Percentiles rank a stretch among this genome's conserved stretches.
Evolutionary conservation across 1,139 yeast species (phyloP).

Genomic region (Hansenula sp.): DNA sequence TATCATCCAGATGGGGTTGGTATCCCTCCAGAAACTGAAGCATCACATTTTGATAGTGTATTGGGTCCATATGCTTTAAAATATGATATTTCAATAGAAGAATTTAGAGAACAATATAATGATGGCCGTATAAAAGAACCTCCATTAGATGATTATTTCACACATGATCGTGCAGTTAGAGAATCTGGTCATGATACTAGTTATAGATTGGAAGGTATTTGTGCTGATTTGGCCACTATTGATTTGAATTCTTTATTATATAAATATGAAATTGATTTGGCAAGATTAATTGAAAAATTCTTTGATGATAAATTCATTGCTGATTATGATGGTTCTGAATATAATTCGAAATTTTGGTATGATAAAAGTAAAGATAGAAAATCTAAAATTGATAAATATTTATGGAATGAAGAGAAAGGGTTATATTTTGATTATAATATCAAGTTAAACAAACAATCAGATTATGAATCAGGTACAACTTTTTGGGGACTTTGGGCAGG

Average conservation of each 20-base stretch:
- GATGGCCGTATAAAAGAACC: slow-evolving; percentile 66
- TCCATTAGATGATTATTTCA: slow-evolving; percentile 77
- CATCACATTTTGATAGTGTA: slow-evolving; percentile 78
- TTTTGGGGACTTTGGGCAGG: slow-evolving; percentile 95
- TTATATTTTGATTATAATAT: slow-evolving; percentile 86
- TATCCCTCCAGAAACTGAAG: slow-evolving; percentile 95
- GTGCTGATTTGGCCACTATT: slow-evolving; percentile 87
- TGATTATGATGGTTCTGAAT: slow-evolving; percentile 36
- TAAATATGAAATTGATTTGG: slow-evolving; percentile 88
- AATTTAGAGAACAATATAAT: slow-evolving; percentile 71
- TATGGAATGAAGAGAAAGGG: slow-evolving; percentile 83
- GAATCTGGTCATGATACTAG: slow-evolving; percentile 97
- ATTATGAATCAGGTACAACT: slow-evolving; percentile 84
- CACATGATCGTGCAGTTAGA: slow-evolving; percentile 93
- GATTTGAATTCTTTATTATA: slow-evolving; percentile 84
- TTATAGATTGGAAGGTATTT: slow-evolving; percentile 83
- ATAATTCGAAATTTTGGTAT: slow-evolving; percentile 58
- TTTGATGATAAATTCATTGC: slow-evolving; percentile 46
- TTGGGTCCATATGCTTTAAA: slow-evolving; percentile 68
- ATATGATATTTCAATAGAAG: slow-evolving; percentile 56
- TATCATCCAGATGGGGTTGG: slow-evolving; percentile 91
- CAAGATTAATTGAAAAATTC: slow-evolving; percentile 51
- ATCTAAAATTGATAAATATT: slow-evolving; percentile 55
- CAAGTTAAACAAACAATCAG: slow-evolving; percentile 48
- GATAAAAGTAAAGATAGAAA: slow-evolving; percentile 53